Evolutionary conservation across 768 basidiomycete genomes (phyloP).

Genomic region (Fomitopsis serialis): DNA sequence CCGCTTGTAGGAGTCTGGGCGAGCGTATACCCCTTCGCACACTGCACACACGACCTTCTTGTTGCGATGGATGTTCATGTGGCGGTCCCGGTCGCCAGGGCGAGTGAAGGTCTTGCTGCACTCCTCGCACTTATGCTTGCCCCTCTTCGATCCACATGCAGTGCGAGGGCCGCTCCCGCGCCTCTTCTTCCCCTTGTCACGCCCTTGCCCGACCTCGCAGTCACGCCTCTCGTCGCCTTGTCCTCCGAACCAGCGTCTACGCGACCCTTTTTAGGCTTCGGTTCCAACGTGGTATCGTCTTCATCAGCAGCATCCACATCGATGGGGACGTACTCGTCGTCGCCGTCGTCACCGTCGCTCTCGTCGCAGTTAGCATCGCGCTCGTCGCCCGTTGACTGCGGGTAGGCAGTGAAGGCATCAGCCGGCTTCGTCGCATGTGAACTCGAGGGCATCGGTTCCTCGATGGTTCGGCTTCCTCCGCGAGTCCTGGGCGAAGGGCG

Average conservation of each 20-base stretch:
- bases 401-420: no score
- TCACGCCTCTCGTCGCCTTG: no score
- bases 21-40: constrained; percentile 4
- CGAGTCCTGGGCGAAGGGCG: no score
- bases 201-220: background rate
- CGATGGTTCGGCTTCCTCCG: no score
- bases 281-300: constrained; percentile 3
- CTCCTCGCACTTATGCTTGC: background rate
- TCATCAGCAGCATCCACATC: constrained; percentile 1
- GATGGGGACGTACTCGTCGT: background rate
- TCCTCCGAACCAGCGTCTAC: no score
- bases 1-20: constrained; percentile 8
- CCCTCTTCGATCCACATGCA: background rate
- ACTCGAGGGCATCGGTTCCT: no score
- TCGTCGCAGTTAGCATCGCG: no score
- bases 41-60: background rate
- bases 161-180: background rate
- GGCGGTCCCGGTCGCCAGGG: constrained; percentile 6
- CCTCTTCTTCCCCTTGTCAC: background rate
- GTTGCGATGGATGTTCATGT: background rate
- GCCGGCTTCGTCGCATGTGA: background rate
- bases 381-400: no score
- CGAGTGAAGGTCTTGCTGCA: constrained; percentile 3
- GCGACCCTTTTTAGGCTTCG: background rate
- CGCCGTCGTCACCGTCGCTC: constrained; percentile 2